phyloP scores from a whole-genome alignment of 139 green algal species.

The Desmodesmus armatus region DNA sequence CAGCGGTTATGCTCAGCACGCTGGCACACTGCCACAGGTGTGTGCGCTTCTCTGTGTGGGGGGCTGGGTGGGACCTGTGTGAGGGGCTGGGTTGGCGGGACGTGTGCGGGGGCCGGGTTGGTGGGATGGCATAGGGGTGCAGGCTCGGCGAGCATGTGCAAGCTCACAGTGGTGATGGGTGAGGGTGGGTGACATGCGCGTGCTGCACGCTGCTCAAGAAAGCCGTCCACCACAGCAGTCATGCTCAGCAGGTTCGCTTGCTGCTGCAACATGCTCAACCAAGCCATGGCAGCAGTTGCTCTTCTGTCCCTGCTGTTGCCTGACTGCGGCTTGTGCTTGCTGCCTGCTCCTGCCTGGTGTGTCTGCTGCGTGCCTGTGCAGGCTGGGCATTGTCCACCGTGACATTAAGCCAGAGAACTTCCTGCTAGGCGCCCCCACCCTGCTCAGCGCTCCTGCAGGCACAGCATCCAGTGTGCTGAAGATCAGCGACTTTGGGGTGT shows the following conservation, averaged over 20 bases:
- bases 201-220: no score
- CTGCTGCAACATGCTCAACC: not conserved
- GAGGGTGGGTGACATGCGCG: no score
- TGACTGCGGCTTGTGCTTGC: not conserved
- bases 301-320: not conserved
- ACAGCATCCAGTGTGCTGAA: constrained; percentile 19
- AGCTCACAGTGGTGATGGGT: no score
- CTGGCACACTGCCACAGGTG: constrained; percentile 51
- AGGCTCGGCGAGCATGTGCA: no score
- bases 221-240: no score
- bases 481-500: constrained; percentile 85
- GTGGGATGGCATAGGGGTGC: constrained; percentile 45
- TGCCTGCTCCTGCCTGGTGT: not conserved
- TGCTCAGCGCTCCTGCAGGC: constrained; percentile 18
- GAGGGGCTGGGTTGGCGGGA: not conserved
- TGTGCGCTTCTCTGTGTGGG: not conserved
- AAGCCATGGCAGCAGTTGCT: not conserved
- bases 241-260: not conserved
- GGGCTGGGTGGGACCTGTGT: no score
- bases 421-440: constrained; percentile 49
- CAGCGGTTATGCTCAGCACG: constrained; percentile 21
- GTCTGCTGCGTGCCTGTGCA: not conserved
- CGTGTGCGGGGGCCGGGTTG: not conserved
- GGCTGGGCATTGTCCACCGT: constrained; percentile 88
- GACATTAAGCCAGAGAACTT: constrained; percentile 94